phyloP scores from a whole-genome alignment of 805 yeast genomes.

The Zygoascus bituminiphila region DNA sequence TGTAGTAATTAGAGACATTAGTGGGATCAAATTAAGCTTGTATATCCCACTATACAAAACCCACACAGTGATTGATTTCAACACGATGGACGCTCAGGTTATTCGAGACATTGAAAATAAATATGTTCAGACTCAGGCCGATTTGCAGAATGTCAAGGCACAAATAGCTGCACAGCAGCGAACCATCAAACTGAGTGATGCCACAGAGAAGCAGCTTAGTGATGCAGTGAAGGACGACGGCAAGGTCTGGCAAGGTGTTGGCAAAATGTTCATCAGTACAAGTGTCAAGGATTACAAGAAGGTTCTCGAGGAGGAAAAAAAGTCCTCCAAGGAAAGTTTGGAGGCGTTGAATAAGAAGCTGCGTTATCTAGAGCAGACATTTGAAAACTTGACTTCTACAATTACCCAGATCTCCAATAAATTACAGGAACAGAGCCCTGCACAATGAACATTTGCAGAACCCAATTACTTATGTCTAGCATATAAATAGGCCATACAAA shows the following conservation, averaged over 20 bases:
- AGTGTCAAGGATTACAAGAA: slow-evolving; percentile 39
- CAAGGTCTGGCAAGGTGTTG: slow-evolving; percentile 76
- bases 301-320: slow-evolving; percentile 44
- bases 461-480: too few relatives aligned
- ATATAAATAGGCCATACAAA: not conserved
- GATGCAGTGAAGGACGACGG: slow-evolving; percentile 35
- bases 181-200: slow-evolving; percentile 43
- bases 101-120: slow-evolving; percentile 55
- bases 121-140: slow-evolving; percentile 50
- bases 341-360: slow-evolving; percentile 59
- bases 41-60: not conserved
- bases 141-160: slow-evolving; percentile 45
- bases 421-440: not conserved
- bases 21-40: too few relatives aligned
- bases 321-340: slow-evolving; percentile 48
- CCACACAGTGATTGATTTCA: not conserved
- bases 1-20: too few relatives aligned
- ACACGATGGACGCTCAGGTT: slow-evolving; percentile 6
- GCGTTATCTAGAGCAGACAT: slow-evolving; percentile 64
- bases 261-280: slow-evolving; percentile 49
- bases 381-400: slow-evolving; percentile 61
- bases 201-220: slow-evolving; percentile 50
- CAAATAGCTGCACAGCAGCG: slow-evolving; percentile 44
- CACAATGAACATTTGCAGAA: too few relatives aligned
- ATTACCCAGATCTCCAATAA: slow-evolving; percentile 39